Percentiles rank a stretch among this genome's conserved stretches.
These are phyloP conservation scores for Fusarium newnesense DNA, from an alignment of 2,329 filamentous ascomycete genomes.

Conservation along the genomic window DNA sequence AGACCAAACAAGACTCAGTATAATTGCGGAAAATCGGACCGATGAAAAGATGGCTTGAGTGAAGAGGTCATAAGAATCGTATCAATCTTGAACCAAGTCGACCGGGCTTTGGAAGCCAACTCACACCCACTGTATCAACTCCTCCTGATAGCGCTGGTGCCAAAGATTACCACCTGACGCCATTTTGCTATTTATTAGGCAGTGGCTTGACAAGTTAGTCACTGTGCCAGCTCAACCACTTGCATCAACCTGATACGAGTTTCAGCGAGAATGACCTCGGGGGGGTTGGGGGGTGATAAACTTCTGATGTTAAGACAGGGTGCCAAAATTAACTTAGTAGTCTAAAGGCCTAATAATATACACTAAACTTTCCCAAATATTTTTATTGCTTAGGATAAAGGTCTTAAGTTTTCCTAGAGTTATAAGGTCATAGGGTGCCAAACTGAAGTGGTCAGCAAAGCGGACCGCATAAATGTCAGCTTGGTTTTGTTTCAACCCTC, in stretches of 20 bases:
- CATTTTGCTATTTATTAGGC: neutral
- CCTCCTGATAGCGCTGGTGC: neutral
- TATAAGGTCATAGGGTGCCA: neutral
- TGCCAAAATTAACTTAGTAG: neutral
- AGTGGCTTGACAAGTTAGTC: neutral
- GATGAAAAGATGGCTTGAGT: neutral
- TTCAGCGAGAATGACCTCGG: too few relatives aligned
- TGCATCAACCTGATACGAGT: neutral
- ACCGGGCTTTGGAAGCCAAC: neutral
- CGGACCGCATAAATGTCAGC: neutral
- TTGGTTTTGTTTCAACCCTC: constrained; percentile 21
- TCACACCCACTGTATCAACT: neutral
- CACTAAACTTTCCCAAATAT: too few relatives aligned
- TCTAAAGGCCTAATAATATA: too few relatives aligned
- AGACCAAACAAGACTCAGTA: neutral
- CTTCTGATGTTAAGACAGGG: too few relatives aligned
- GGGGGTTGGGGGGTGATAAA: too few relatives aligned
- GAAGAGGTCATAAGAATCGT: neutral
- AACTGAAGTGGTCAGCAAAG: constrained; percentile 14
- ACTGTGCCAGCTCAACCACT: neutral
- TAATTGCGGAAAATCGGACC: neutral
- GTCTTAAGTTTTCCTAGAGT: too few relatives aligned
- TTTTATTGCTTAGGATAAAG: too few relatives aligned
- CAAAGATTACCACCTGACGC: constrained; percentile 27
- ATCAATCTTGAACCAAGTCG: neutral